Evolutionary conservation across 257 asterid species (phyloP).

Genomic region (Nicotiana paniculata): DNA sequence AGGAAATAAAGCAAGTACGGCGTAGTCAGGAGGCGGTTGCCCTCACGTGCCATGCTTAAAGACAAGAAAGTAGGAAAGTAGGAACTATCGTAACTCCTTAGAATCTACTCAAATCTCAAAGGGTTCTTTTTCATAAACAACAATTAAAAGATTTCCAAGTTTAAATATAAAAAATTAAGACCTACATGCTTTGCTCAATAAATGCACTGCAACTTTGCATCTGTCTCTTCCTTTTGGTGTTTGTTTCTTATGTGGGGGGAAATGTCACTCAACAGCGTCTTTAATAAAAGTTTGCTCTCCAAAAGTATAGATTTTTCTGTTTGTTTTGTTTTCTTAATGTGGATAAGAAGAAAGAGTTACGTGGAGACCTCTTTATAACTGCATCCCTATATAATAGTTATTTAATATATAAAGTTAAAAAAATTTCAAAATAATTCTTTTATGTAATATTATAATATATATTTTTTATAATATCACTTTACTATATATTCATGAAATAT

Average conservation of each 20-base stretch:
- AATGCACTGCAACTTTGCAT: conserved; percentile 6
- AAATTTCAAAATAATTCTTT: too few species aligned
- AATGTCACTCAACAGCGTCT: conserved; percentile 11
- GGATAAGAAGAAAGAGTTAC: conserved; percentile 5
- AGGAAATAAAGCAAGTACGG: neutral
- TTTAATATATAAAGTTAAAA: too few species aligned
- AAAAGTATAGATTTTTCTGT: neutral
- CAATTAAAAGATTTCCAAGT: neutral
- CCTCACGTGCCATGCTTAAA: conserved; percentile 8
- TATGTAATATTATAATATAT: too few species aligned
- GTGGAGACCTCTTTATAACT: too few species aligned
- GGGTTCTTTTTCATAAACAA: neutral
- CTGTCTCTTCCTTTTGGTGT: conserved; percentile 10
- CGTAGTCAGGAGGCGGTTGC: neutral
- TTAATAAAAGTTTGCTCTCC: neutral
- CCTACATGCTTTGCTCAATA: conserved; percentile 3
- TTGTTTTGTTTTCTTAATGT: neutral
- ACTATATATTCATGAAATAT: too few species aligned
- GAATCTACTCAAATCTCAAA: conserved; percentile 4
- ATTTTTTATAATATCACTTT: too few species aligned
- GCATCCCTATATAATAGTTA: too few species aligned
- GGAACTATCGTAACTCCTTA: neutral
- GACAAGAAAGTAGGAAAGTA: neutral
- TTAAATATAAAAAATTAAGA: neutral
- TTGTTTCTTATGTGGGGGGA: conserved; percentile 18